Evolutionary conservation across 2,329 filamentous ascomycete genomes (phyloP), one percentile per base, ranked within the genome.

Genomic region (Exophiala xenobiotica): DNA sequence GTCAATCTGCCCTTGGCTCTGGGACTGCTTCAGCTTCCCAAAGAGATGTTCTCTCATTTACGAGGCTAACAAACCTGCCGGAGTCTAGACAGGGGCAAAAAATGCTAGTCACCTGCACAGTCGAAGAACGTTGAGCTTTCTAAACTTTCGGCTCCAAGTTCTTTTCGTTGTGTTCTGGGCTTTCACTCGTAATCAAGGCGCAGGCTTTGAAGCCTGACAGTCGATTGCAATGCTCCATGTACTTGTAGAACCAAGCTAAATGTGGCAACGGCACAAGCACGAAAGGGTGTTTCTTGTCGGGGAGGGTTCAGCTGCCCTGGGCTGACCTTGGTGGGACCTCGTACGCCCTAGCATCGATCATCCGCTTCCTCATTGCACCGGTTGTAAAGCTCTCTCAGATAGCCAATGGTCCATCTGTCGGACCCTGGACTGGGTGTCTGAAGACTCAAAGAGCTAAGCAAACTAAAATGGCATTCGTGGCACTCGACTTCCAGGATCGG

Each of bases 401-500:
- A 44, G 49, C 46, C 35, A 56, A 56, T 49, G 41, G 31, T 44
- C 29, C 14, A 29, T 29, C 24, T n/a, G 33, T 24, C 46, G 46
- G 46, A 43, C 49, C 49, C 46, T 49, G 41, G 3, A 16, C 31
- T 8, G 31, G 18, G 5, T 33, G 19, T 24, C 29, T 33, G 29
- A 38, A 16, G n/a, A n/a, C n/a, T n/a, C n/a, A n/a, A n/a, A n/a
- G 20, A 38, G 27, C 49, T 23, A 49, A 35, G 22, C 16, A 38
- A 24, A 33, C 49, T 50, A 52, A 46, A 24, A 47, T 49, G 43
- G 35, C 42, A 38, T 39, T 52, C 38, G 45, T 48, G 35, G 46
- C 40, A 43, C 46, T 46, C 31, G 29, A 56, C 23, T 47, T 41
- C 46, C 41, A 46, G 40, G 42, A 20, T 24, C 33, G 24, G 20